Percentiles rank a stretch among this genome's conserved stretches.
phyloP scores from a whole-genome alignment of 2,329 filamentous ascomycete species.

The Stachybotrys elegans region DNA sequence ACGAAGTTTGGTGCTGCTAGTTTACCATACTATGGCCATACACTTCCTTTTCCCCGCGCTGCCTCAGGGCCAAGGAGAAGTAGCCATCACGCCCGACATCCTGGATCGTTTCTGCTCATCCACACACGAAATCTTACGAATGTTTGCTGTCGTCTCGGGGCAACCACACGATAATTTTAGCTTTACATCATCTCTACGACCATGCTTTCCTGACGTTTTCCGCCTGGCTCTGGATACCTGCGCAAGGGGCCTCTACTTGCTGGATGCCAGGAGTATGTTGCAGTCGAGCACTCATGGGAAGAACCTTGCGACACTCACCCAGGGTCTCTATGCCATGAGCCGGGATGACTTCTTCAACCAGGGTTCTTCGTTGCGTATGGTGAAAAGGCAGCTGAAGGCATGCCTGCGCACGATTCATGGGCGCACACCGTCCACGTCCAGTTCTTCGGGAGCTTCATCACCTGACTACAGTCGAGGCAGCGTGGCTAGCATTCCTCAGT shows the following conservation, averaged over 20 bases:
- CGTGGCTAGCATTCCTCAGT: slow-evolving; percentile 14
- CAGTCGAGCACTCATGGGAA: slow-evolving; percentile 18
- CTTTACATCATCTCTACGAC: slow-evolving; percentile 13
- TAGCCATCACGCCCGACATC: slow-evolving; percentile 14
- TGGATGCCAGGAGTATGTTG: slow-evolving; percentile 13
- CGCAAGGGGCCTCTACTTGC: slow-evolving; percentile 15
- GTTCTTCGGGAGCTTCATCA: slow-evolving; percentile 13
- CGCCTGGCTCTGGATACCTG: slow-evolving; percentile 26
- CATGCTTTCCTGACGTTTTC: slow-evolving; percentile 20
- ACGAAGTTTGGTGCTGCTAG: slow-evolving; percentile 19
- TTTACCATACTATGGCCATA: slow-evolving; percentile 28
- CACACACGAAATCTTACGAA: slow-evolving; percentile 21
- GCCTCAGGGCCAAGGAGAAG: slow-evolving; percentile 12
- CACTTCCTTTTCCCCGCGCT: slow-evolving; percentile 25
- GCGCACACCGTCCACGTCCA: slow-evolving; percentile 8
- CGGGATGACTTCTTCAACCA: slow-evolving; percentile 22
- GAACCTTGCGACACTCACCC: slow-evolving; percentile 18
- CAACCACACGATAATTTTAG: slow-evolving; percentile 15
- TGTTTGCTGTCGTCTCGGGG: slow-evolving; percentile 14
- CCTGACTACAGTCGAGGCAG: slow-evolving; percentile 8
- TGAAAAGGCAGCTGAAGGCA: slow-evolving; percentile 23
- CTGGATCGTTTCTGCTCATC: slow-evolving; percentile 23
- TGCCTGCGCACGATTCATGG: slow-evolving; percentile 15
- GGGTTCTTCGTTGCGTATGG: slow-evolving; percentile 13
- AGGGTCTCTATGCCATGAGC: slow-evolving; percentile 19